Evolutionary conservation across 2,329 filamentous ascomycete genomes (phyloP), one percentile per base, ranked within the genome.

Genomic region (Aspergillus sp.): DNA sequence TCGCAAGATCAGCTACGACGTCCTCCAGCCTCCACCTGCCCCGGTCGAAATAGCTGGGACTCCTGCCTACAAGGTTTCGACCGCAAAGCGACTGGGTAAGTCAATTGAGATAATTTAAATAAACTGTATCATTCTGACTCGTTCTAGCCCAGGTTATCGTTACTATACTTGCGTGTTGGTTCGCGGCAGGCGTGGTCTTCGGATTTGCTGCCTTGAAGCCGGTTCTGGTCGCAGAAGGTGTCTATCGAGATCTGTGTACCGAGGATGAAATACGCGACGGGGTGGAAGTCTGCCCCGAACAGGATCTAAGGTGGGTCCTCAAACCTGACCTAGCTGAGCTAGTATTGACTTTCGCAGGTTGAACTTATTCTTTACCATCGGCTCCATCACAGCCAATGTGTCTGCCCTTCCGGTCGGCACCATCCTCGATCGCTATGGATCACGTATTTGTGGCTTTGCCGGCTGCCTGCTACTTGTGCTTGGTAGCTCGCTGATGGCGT

Each of bases 281-380:
- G 1, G 71, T 80, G 4, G 79, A 78, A 3, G 79, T 85, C n/a
- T 88, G 86, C 70, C 84, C 82, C 61, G 80, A 81, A 61, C 86
- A 88, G 68, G 84, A 85, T 67, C 72, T 86, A 55, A 73, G 81
- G 79, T 81, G 70, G 19, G 69, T 67, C 6, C 12, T 49, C 48
- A 12, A 12, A 9, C 17, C 13, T 28, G 3, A 13, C 30, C 13
- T 13, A 43, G 9, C 5, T 21, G 19, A 32, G 15, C 13, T 39
- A 2, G 38, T 48, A 39, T 55, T 67, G 38, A 65, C 55, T 15
- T 21, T n/a, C 15, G 38, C 58, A 79, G 78, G 64, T 83, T 97
- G 60, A 97, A 97, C 72, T 80, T 96, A 69, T 96, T 96, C 89
- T 97, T 97, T 80, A 95, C 91, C 9, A 85, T 92, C 39, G 92